Evolutionary conservation across 164 flowering plant genomes (phyloP).

Genomic region (Chimonanthus salicifolius): DNA sequence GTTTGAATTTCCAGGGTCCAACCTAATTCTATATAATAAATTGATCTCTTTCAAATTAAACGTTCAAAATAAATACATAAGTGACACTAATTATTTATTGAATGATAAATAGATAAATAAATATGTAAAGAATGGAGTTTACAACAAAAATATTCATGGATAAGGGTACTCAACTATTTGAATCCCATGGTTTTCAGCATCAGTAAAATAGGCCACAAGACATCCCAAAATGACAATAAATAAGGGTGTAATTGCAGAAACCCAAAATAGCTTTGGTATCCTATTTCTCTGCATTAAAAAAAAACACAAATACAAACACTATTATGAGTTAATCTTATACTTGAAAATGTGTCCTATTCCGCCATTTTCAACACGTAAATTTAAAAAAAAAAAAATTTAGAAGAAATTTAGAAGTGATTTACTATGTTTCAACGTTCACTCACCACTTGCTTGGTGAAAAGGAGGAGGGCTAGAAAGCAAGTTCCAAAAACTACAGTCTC

Average conservation of each 20-base stretch:
- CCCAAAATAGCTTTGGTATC: constrained; percentile 62
- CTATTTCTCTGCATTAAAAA: constrained; percentile 43
- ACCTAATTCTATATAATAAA: too few species aligned
- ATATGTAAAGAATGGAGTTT: too few species aligned
- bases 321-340: neutral
- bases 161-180: constrained; percentile 2
- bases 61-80: too few species aligned
- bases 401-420: too few species aligned
- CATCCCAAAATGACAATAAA: constrained; percentile 50
- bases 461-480: constrained; percentile 55
- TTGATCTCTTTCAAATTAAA: too few species aligned
- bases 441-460: constrained; percentile 44
- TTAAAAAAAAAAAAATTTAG: too few species aligned
- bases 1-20: too few species aligned
- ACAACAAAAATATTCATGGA: neutral
- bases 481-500: constrained; percentile 51
- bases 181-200: constrained; percentile 51
- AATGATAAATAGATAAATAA: too few species aligned
- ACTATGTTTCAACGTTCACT: constrained; percentile 2
- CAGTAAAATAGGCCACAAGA: constrained; percentile 45
- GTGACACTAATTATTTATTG: too few species aligned
- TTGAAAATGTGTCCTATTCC: neutral
- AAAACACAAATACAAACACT: neutral
- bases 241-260: constrained; percentile 77
- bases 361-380: neutral